A percentile compares a stretch with the other conserved stretches of the same genome.
These are phyloP conservation scores for Hymenoscyphus fraxineus DNA, from an alignment of 2,329 filamentous ascomycete species.

Conservation along the genomic window DNA sequence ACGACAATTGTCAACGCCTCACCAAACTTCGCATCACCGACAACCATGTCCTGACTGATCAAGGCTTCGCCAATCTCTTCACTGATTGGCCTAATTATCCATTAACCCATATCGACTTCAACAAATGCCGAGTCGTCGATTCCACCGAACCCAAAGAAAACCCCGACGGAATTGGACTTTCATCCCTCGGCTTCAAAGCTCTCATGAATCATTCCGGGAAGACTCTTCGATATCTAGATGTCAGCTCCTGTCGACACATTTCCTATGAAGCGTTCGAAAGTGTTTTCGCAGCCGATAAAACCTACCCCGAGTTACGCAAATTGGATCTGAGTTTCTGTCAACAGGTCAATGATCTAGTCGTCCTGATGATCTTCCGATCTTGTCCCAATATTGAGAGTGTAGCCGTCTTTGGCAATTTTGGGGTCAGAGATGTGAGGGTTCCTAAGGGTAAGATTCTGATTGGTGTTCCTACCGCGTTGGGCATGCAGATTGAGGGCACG, in stretches of 20 bases:
- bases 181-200: conserved; percentile 69
- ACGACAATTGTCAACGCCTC: conserved; percentile 63
- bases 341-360: conserved; percentile 60
- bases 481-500: conserved; percentile 56
- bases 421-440: conserved; percentile 51
- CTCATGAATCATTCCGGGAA: conserved; percentile 80
- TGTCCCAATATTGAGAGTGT: conserved; percentile 59
- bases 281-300: conserved; percentile 59
- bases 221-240: conserved; percentile 62
- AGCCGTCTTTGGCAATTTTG: conserved; percentile 64
- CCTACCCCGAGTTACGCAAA: conserved; percentile 65
- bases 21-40: conserved; percentile 77
- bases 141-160: conserved; percentile 64
- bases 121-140: conserved; percentile 74
- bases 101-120: conserved; percentile 68
- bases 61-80: conserved; percentile 70
- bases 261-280: conserved; percentile 66
- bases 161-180: conserved; percentile 66
- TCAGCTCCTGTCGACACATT: conserved; percentile 85
- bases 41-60: conserved; percentile 72
- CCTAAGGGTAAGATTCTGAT: conserved; percentile 54
- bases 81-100: conserved; percentile 70
- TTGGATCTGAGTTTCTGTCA: conserved; percentile 78
- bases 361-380: conserved; percentile 59
- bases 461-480: conserved; percentile 55